Evolutionary conservation across 257 asterid genomes (phyloP), one percentile per base, ranked within the genome.

Genomic region (Verbascum thapsus): DNA sequence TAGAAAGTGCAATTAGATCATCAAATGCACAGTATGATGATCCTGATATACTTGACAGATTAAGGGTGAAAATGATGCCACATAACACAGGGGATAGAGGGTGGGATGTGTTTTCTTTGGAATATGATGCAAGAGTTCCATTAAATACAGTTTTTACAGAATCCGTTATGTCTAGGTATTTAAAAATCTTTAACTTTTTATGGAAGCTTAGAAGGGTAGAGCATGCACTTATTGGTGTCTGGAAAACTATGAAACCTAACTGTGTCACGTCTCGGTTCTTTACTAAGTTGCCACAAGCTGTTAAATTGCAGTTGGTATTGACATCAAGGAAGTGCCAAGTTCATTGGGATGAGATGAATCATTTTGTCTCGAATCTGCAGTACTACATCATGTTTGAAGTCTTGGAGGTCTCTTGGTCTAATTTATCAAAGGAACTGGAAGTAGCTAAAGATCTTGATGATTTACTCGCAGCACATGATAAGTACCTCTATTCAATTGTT

Each of bases 281-380:
- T 65, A 63, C 84, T 47, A 87, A 83, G 82, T 64, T 90, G 66
- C 98, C 98, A 10, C 77, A 72, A 3, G 83, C 87, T 72, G 88
- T 94, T 69, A 90, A 84, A 74, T 69, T 68, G 70, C 95, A 84
- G 90, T 72, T 94, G 83, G 72, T 82, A 73, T 75, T 85, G 75
- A 84, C 96, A 40, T 84, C 98, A 62, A 84, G 98, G 79, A 90
- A 83, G 76, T 94, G 98, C 73, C 99, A 94, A 72, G 99, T 90
- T 71, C 94, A 90, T 48, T 94, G 99, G 99, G 96, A 71, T 56
- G 99, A 94, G 81, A 94, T 94, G 99, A 94, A 94, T 76, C 98
- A 94, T 72, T 90, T 94, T 66, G 95, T 90, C 52, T 73, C 99
- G 32, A 94, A 94, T 78, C 83, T 94, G 84, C 99, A 94, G 78